A percentile compares a stretch with the other conserved stretches of the same genome.
phyloP scores from a whole-genome alignment of 2,329 filamentous ascomycete species.

The Penicillium freii region DNA sequence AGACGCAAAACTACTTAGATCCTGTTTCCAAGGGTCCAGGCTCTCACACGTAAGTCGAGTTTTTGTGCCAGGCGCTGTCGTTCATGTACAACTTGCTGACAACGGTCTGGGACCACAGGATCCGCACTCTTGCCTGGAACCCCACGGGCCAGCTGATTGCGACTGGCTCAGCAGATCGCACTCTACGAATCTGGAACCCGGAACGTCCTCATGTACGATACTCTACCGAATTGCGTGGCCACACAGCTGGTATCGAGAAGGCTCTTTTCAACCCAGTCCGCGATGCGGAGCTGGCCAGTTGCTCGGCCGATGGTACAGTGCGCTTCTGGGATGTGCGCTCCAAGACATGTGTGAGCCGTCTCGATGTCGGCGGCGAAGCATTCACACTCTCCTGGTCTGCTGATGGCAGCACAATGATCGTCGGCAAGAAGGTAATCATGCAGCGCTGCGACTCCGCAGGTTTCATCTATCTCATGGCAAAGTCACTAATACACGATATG shows the following conservation, averaged over 20 bases:
- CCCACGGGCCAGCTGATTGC: conserved; percentile 79
- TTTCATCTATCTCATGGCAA: not conserved
- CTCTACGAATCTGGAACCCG: conserved; percentile 86
- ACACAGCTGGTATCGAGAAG: conserved; percentile 49
- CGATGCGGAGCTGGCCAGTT: conserved; percentile 51
- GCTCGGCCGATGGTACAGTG: conserved; percentile 50
- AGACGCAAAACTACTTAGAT: conserved; percentile 70
- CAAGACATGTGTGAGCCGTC: conserved; percentile 47
- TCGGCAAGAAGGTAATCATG: conserved; percentile 46
- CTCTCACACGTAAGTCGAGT: conserved; percentile 57
- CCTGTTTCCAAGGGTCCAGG: conserved; percentile 54
- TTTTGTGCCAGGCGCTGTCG: not conserved
- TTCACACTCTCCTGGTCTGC: conserved; percentile 51
- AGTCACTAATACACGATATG: not conserved
- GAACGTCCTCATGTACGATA: conserved; percentile 48
- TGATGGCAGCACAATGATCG: conserved; percentile 48
- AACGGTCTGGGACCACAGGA: conserved; percentile 44
- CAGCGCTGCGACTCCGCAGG: not conserved
- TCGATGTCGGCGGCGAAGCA: conserved; percentile 51
- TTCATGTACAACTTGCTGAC: conserved; percentile 6
- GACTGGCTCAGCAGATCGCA: conserved; percentile 83
- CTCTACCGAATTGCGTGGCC: conserved; percentile 50
- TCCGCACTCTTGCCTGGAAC: conserved; percentile 85
- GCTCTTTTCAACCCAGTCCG: conserved; percentile 51
- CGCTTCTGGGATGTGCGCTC: conserved; percentile 53